Conservation (phyloP, 2,329 filamentous ascomycete species). For the Dactylellina parvicollis region DNA sequence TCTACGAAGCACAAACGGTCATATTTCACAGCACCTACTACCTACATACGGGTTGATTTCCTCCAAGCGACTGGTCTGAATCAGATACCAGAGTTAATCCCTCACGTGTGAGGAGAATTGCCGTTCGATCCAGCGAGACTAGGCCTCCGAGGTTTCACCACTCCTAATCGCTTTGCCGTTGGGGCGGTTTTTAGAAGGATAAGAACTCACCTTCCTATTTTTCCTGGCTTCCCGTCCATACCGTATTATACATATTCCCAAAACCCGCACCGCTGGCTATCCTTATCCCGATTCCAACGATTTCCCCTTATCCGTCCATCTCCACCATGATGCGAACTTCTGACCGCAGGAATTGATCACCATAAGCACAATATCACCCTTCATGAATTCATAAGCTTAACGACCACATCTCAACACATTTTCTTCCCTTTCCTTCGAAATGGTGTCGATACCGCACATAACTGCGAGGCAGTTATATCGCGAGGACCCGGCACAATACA, state of each 20-base stretch:
- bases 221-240: constrained; percentile 8
- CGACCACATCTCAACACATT: constrained; percentile 45
- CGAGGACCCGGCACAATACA: constrained; percentile 39
- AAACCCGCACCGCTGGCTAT: constrained; percentile 29
- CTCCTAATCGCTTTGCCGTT: constrained; percentile 3
- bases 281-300: constrained; percentile 5
- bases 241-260: constrained; percentile 50
- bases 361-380: background rate
- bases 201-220: constrained; percentile 50
- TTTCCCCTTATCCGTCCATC: constrained; percentile 31
- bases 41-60: background rate
- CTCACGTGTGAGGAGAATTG: constrained; percentile 44
- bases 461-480: constrained; percentile 47
- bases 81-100: constrained; percentile 25
- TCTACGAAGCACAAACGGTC: background rate
- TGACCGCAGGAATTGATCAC: constrained; percentile 44
- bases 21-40: background rate
- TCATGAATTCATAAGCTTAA: background rate
- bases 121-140: constrained; percentile 11
- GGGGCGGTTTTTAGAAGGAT: constrained; percentile 18
- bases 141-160: constrained; percentile 47
- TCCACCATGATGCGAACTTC: constrained; percentile 22
- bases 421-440: constrained; percentile 15
- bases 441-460: constrained; percentile 52
- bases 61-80: constrained; percentile 21